Evolutionary conservation across 768 basidiomycete genomes (phyloP).

Genomic region (Lenzites betulinus): DNA sequence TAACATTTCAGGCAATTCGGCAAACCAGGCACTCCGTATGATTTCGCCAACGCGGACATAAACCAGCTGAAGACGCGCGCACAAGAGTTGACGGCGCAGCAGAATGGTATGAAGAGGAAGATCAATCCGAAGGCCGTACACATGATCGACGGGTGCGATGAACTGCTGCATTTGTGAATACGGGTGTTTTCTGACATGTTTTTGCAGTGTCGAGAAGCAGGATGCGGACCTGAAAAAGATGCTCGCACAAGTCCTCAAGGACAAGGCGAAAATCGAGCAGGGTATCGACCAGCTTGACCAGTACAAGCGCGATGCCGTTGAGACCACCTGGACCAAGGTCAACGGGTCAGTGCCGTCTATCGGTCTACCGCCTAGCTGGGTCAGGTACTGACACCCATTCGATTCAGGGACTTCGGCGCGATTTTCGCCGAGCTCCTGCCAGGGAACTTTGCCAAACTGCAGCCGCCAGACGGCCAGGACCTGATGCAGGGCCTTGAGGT

Average conservation of each 20-base stretch:
- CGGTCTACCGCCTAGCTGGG: not conserved
- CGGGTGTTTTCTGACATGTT: not conserved
- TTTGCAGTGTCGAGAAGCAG: conserved; percentile 85
- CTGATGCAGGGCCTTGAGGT: conserved; percentile 96
- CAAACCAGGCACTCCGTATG: conserved; percentile 75
- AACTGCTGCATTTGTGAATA: conserved; percentile 25
- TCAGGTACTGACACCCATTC: not conserved
- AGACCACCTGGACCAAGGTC: conserved; percentile 96
- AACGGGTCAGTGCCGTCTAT: conserved; percentile 60
- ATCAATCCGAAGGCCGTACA: conserved; percentile 94
- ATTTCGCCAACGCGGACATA: conserved; percentile 72
- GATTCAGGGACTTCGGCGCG: conserved; percentile 84
- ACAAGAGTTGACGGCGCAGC: conserved; percentile 71
- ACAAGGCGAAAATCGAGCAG: conserved; percentile 93
- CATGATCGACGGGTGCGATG: conserved; percentile 84
- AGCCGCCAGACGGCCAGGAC: conserved; percentile 91
- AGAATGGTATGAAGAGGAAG: conserved; percentile 91
- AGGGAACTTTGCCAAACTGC: conserved; percentile 94
- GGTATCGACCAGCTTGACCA: conserved; percentile 92
- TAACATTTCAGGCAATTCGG: conserved; percentile 71
- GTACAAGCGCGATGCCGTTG: conserved; percentile 91
- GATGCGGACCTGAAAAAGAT: conserved; percentile 87
- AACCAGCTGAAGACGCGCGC: conserved; percentile 60
- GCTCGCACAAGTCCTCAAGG: conserved; percentile 83
- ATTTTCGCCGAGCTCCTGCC: conserved; percentile 96